Conservation (phyloP, 2,329 filamentous ascomycete genomes). For the Coniochaeta hoffmannii region DNA sequence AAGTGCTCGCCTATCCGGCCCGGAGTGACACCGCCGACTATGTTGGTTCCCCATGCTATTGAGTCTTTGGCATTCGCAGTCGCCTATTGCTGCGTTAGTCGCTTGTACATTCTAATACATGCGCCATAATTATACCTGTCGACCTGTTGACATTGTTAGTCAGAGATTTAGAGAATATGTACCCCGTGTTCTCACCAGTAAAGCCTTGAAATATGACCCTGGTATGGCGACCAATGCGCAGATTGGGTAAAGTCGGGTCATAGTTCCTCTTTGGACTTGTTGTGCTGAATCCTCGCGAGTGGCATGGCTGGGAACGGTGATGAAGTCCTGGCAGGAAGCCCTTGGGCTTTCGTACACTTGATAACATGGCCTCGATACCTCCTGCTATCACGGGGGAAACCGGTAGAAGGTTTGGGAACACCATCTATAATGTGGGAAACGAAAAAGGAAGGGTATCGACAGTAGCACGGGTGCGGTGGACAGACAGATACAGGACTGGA, state of each 20-base stretch:
- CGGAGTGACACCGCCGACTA: conserved; percentile 72
- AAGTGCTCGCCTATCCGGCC: conserved; percentile 64
- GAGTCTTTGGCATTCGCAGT: conserved; percentile 73
- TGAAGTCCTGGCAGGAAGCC: conserved; percentile 2
- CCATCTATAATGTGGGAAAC: not conserved
- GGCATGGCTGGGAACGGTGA: not conserved
- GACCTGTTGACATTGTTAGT: conserved; percentile 11
- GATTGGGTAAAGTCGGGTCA: conserved; percentile 25
- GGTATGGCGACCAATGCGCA: conserved; percentile 30
- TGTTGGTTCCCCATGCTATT: conserved; percentile 69
- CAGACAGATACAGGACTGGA: no score
- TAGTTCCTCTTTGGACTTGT: conserved; percentile 15
- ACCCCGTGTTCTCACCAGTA: conserved; percentile 20
- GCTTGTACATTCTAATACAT: not conserved
- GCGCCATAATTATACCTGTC: conserved; percentile 4
- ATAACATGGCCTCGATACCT: not conserved
- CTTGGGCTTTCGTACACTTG: not conserved
- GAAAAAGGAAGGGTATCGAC: no score
- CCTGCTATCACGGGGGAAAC: no score
- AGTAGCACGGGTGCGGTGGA: no score
- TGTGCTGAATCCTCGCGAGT: conserved; percentile 14
- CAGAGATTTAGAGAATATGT: not conserved
- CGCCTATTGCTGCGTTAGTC: conserved; percentile 36
- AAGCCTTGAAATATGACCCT: conserved; percentile 35
- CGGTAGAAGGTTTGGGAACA: not conserved